Conservation (phyloP, 441 rosid species). For the Populus hybrid region DNA sequence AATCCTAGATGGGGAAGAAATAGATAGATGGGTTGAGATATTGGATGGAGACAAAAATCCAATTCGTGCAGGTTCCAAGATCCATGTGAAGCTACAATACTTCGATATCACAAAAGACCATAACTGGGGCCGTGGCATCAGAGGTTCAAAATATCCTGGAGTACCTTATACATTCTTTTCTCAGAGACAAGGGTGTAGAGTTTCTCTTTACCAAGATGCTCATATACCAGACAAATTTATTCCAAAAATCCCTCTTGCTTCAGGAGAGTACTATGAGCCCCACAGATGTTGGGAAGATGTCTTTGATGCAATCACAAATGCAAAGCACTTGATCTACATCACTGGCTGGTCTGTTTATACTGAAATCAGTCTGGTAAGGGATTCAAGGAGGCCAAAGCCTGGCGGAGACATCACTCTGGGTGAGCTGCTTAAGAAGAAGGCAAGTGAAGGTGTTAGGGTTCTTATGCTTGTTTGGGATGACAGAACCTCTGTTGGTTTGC, state of each 20-base stretch:
- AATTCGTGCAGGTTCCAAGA: constrained; percentile 57
- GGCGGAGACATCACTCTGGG: constrained; percentile 91
- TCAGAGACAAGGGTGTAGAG: constrained; percentile 86
- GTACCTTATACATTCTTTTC: constrained; percentile 87
- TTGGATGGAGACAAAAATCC: constrained; percentile 67
- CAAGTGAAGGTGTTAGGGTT: constrained; percentile 92
- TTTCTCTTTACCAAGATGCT: constrained; percentile 91
- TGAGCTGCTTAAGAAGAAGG: constrained; percentile 89
- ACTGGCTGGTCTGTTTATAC: constrained; percentile 98
- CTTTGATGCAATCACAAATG: constrained; percentile 82
- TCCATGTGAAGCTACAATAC: constrained; percentile 82
- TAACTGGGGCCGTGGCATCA: constrained; percentile 66
- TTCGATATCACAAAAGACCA: constrained; percentile 64
- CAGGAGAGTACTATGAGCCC: constrained; percentile 84
- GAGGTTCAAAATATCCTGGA: constrained; percentile 80
- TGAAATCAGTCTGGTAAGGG: constrained; percentile 77
- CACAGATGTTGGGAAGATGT: constrained; percentile 98
- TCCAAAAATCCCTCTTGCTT: constrained; percentile 87
- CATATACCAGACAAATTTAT: constrained; percentile 85
- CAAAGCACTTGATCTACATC: constrained; percentile 82
- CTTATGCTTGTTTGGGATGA: constrained; percentile 96
- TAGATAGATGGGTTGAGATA: constrained; percentile 82
- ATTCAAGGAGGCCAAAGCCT: constrained; percentile 89
- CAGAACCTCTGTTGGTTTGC: constrained; percentile 85
- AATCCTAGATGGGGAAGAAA: constrained; percentile 63